Percentiles rank a stretch among this genome's conserved stretches.
Conservation (phyloP, 1,284 basidiomycete species). For the Cryptococcus jaspeensis region DNA sequence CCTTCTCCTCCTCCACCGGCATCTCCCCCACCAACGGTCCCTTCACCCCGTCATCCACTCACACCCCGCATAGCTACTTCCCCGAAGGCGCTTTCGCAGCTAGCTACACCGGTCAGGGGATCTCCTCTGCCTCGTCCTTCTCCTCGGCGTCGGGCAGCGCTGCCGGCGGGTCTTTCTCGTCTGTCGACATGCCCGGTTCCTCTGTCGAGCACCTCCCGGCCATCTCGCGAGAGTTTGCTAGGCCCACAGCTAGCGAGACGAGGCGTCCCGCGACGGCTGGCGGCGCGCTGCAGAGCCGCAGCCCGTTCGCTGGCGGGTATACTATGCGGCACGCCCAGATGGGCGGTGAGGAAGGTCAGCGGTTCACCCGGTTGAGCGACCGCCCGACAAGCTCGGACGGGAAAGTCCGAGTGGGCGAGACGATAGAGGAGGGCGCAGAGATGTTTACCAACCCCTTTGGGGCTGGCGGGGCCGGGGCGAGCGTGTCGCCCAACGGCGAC, state of each 20-base stretch:
- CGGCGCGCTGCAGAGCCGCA: constrained; percentile 32
- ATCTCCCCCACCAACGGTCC: constrained; percentile 5
- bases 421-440: constrained; percentile 23
- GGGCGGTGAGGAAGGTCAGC: constrained; percentile 10
- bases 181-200: constrained; percentile 22
- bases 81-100: constrained; percentile 1
- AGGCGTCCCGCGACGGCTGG: constrained; percentile 46
- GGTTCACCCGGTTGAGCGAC: constrained; percentile 12
- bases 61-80: neutral
- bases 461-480: constrained; percentile 7
- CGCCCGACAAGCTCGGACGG: constrained; percentile 12
- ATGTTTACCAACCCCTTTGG: constrained; percentile 29
- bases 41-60: constrained; percentile 9
- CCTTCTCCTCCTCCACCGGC: constrained; percentile 10
- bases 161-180: constrained; percentile 32
- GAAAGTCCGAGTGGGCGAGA: constrained; percentile 12
- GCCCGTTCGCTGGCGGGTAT: constrained; percentile 13
- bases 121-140: constrained; percentile 31
- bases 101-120: constrained; percentile 7
- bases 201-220: constrained; percentile 29
- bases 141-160: constrained; percentile 31
- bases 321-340: neutral
- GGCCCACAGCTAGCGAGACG: constrained; percentile 36
- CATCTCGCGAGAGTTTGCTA: constrained; percentile 46
- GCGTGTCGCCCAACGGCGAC: neutral